Percentiles rank a stretch among this genome's conserved stretches.
These are phyloP conservation scores for Eimeria falciformis DNA, from an alignment of 169 alveolate species.

Conservation along the genomic window DNA sequence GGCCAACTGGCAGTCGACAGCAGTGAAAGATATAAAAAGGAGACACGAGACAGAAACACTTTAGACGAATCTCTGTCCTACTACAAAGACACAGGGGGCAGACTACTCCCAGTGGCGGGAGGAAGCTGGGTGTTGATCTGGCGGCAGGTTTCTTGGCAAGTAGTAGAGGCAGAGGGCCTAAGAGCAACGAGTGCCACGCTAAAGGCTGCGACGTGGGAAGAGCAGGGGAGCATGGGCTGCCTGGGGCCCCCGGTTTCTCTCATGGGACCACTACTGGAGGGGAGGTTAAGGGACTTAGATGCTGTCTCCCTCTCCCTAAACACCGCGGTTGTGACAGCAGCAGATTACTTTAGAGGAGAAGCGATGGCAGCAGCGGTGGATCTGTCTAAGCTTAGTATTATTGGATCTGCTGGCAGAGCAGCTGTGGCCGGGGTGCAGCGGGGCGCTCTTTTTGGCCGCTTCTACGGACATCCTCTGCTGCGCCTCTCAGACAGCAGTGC, in stretches of 20 bases:
- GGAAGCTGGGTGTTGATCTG: slow-evolving; percentile 54
- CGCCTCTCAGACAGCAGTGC: slow-evolving; percentile 38
- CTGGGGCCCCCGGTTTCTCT: slow-evolving; percentile 32
- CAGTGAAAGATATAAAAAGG: not conserved
- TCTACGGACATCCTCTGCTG: slow-evolving; percentile 53
- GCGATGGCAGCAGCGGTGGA: slow-evolving; percentile 23
- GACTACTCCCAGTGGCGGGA: slow-evolving; percentile 36
- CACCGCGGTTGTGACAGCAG: slow-evolving; percentile 42
- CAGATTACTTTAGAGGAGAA: slow-evolving; percentile 22
- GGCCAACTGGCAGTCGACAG: slow-evolving; percentile 36
- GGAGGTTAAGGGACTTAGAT: slow-evolving; percentile 34
- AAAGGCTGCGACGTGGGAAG: slow-evolving; percentile 60
- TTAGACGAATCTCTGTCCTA: slow-evolving; percentile 45
- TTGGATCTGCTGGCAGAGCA: not conserved
- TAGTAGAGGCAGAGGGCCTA: slow-evolving; percentile 12
- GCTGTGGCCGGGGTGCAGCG: slow-evolving; percentile 51
- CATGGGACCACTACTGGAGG: slow-evolving; percentile 26
- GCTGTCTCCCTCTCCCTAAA: slow-evolving; percentile 64
- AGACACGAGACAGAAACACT: not conserved
- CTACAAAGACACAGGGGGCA: slow-evolving; percentile 52
- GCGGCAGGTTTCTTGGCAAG: slow-evolving; percentile 34
- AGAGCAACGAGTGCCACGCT: slow-evolving; percentile 21
- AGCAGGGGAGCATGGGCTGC: not conserved
- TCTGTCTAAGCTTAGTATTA: not conserved
- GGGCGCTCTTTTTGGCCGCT: slow-evolving; percentile 46